These are phyloP conservation scores for Metrosideros polymorpha DNA, from an alignment of 441 rosid species.

Conservation along the genomic window DNA sequence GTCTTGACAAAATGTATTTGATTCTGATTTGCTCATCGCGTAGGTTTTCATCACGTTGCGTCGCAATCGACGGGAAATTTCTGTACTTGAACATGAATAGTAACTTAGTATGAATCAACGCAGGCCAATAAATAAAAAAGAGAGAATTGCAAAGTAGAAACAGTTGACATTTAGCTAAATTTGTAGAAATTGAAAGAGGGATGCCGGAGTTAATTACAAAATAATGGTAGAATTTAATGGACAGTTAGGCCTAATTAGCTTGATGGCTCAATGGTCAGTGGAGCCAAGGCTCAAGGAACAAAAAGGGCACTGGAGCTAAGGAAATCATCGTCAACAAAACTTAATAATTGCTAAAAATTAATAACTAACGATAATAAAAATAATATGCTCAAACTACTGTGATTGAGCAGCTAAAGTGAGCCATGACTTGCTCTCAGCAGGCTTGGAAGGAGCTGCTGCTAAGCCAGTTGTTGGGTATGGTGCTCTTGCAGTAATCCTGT, in stretches of 20 bases:
- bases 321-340: background rate
- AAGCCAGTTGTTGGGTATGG: background rate
- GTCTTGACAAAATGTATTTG: background rate
- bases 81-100: background rate
- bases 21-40: too few species aligned
- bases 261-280: background rate
- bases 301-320: background rate
- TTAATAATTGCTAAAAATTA: background rate
- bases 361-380: background rate
- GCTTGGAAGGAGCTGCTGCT: background rate
- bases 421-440: constrained; percentile 5
- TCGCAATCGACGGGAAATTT: background rate
- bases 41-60: background rate
- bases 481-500: constrained; percentile 1
- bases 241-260: background rate
- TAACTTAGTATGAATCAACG: rapidly evolving
- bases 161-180: background rate
- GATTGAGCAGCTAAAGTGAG: constrained; percentile 6
- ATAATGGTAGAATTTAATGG: background rate
- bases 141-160: background rate
- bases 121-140: background rate
- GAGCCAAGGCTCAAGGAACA: background rate
- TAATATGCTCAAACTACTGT: background rate
- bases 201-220: background rate
- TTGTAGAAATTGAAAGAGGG: background rate